Evolutionary conservation across 2,329 filamentous ascomycete genomes (phyloP), one percentile per base, ranked within the genome.

Genomic region (Ceratocystis alfenasii): DNA sequence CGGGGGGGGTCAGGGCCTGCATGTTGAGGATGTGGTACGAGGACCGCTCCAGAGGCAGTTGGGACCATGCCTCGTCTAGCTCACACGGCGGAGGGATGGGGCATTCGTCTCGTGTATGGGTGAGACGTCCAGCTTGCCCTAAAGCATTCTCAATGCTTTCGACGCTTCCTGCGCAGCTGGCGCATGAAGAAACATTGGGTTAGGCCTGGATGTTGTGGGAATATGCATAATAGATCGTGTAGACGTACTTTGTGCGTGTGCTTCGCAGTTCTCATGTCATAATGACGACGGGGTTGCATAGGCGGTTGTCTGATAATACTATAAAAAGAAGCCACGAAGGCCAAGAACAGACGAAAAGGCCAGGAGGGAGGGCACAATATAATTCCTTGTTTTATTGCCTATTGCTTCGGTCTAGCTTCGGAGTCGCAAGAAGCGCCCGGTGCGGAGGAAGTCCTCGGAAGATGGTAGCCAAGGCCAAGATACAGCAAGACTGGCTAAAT

Each of bases 251-350:
- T 15, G 15, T 57, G 22, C 15, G 22, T 30, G 22, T 57, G 5
- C 28, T 33, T 36, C 25, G 10, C 28, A 33, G 8, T 59, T 59
- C 53, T 59, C 53, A 36, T 59, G 53, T 59, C 53, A 59, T 59
- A 17, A 59, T 59, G 53, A 59, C 53, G 28, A 59, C n/a, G 53
- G 28, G 28, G 53, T 59, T 59, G 53, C 53, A 59, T 30, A 20
- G 28, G 53, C 53, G 15, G 28, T 33, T 59, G 53, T 22, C 17
- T 50, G 8, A n/a, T 22, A n/a, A 17, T 59, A 12, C 53, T 59
- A 59, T 17, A 59, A 30, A 22, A 28, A 55, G 50, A 55, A 28
- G 33, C 8, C 33, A 55, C 50, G 20, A 20, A 55, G 50, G 22
- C 22, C 28, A 33, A 33, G 12, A 59, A 59, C 53, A 59, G 53